Base-by-base conservation (phyloP, 768 basidiomycete genomes). In the Suillus placidus region DNA sequence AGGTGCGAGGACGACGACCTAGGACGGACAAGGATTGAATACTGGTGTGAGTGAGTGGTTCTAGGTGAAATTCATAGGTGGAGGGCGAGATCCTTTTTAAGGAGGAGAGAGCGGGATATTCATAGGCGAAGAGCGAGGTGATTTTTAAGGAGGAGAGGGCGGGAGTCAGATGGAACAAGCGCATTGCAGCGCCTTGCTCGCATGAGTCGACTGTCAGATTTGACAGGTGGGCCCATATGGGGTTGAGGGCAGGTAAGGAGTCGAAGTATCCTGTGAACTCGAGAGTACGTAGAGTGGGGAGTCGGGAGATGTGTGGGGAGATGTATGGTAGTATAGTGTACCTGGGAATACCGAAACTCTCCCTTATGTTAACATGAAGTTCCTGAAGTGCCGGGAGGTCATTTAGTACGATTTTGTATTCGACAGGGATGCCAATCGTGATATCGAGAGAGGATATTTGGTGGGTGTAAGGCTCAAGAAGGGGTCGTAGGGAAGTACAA, bases 361-460 rank as follows among this genome's bases (percentile, higher is more conserved):
- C 7, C 9, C 4, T 4, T 4, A 45, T n/a, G 10, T 47, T 12
- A 12, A 47, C 45, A 23, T 10, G 45, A 47, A 23, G 47, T 13
- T 23, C 47, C 13, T 49, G 23, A 49, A 49, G 47, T 49, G 12
- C 47, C 6, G 12, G 47, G 12, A 49, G 23, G 47, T 23, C 13
- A 12, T 49, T 23, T 13, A 49, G 12, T 5, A 49, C 12, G 5
- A 13, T 49, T 49, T 23, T 5, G 9, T 3, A 5, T 23, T 5
- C n/a, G 0, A 49, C 5, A 23, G 10, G 4, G n/a, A 23, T 49
- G 47, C 6, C 6, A 49, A 13, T 13, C 2, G 5, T 14, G 47
- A 47, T 23, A 6, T 23, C 12, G 43, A 45, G 80, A 80, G 3
- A 76, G 76, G 42, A 80, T 4, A 49, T 23, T 26, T 51, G 49